Evolutionary conservation across 768 basidiomycete species (phyloP), one percentile per base, ranked within the genome.

Genomic region (Strobilomyces echinocephalus): DNA sequence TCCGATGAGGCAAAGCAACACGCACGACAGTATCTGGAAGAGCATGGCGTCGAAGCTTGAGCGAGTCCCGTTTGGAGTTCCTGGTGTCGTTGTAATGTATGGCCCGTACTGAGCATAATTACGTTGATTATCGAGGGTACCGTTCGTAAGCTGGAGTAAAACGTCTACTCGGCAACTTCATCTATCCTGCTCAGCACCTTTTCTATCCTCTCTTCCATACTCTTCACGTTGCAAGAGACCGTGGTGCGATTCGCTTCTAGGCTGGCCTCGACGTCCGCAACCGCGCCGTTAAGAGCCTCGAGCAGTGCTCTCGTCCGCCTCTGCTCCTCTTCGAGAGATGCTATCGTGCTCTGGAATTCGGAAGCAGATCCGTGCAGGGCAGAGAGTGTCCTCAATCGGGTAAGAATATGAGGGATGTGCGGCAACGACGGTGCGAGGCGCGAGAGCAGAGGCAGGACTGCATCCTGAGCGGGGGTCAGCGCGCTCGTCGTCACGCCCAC

Each of bases 401-500:
- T 83, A 24, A 99, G 79, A 21, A 99, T 87, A 60, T 97, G 92
- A 2, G 95, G 89, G 41, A 91, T 87, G 58, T 91, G 88, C 1
- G 89, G 87, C 1, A 91, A 76, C 0, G 83, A 77, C 0, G 87
- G 89, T 5, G 79, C 79, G 0, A 91, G 81, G 18, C 88, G 81
- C 24, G 82, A 77, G 16, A 91, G 76, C 46, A 88, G 66, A 0
- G 89, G 87, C 0, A 88, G 69, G 12, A 91, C 67, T 41, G 85
- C 81, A 43, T 90, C 88, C 53, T 76, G 74, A 44, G 77, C 63
- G 9, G 72, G 66, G 0, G 73, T 66, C 0, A 67, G 54, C 9
- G 63, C 28, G 28, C 41, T 60, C 20, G 60, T n/a, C n/a, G 15
- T 40, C 15, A 58, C 49, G 31, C 58, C 57, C 7, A 55, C 44